Base-by-base conservation (phyloP, 2,329 filamentous ascomycete genomes). In the Aspergillus awamori region DNA sequence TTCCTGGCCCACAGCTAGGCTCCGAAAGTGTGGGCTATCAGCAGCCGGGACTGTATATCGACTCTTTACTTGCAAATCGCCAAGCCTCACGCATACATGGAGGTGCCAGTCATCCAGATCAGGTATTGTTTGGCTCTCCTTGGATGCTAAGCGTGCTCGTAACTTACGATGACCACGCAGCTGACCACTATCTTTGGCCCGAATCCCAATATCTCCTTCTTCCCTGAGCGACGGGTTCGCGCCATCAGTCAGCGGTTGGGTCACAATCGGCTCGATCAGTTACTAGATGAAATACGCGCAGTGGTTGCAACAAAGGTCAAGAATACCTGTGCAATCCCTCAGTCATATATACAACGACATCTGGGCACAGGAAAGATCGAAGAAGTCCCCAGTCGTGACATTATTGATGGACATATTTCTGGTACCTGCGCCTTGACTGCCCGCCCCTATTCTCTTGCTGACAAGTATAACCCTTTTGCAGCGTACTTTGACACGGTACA, bases 401-500 rank as follows among this genome's bases (percentile, higher is more conserved):
- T 26, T 24, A 22, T 55, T 4, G 2, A 28, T 2, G 22, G 13
- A 17, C 53, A 55, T 15, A 55, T 55, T n/a, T 10, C 36, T 11
- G 53, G 53, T 55, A 28, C 11, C 33, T 15, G 11, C 33, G 33
- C 11, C 33, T 36, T 36, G 33, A 36, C 5, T 36, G 33, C 13
- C 33, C 33, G 11, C 33, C 5, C 13, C 1, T 36, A 36, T 15
- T 36, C 11, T 6, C 33, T 13, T 36, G 4, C 33, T 36, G 33
- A 11, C 33, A 36, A 36, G 5, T 5, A 36, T 36, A 36, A 36
- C 8, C 8, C n/a, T 45, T 7, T 26, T 33, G 15, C 17, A 77
- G 73, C 69, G 28, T 81, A 79, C 64, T 80, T 81, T 60, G 69
- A 73, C 1, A 68, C 71, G 10, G 65, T 77, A 0, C 77, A 80